These are phyloP conservation scores for Gossypium schwendimanii DNA, from an alignment of 441 rosid genomes.

Conservation along the genomic window DNA sequence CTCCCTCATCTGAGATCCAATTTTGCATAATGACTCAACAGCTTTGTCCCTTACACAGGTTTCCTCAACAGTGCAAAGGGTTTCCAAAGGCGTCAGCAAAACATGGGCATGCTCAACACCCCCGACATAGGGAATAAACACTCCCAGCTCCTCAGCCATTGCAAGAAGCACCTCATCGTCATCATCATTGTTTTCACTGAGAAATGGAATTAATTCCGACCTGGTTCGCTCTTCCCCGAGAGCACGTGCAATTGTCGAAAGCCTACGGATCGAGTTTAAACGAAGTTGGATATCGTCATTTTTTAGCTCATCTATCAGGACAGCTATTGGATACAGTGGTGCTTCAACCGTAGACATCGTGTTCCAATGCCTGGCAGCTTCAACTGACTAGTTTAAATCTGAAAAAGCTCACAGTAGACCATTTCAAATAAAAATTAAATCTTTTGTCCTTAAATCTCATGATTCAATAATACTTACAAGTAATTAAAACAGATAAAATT, in stretches of 20 bases:
- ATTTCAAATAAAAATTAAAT: neutral
- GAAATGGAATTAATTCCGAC: slow-evolving; percentile 79
- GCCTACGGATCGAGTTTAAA: slow-evolving; percentile 68
- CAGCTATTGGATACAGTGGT: slow-evolving; percentile 78
- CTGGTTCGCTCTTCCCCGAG: slow-evolving; percentile 87
- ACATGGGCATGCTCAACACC: slow-evolving; percentile 75
- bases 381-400: neutral
- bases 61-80: slow-evolving; percentile 74
- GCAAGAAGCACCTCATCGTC: slow-evolving; percentile 91
- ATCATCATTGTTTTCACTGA: slow-evolving; percentile 86
- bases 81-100: slow-evolving; percentile 73
- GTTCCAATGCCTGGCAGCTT: neutral
- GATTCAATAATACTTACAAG: neutral
- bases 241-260: slow-evolving; percentile 86
- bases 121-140: slow-evolving; percentile 75
- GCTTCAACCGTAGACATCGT: slow-evolving; percentile 69
- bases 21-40: slow-evolving; percentile 72
- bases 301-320: slow-evolving; percentile 76
- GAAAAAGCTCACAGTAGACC: neutral
- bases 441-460: slow-evolving; percentile 10
- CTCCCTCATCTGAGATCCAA: slow-evolving; percentile 86
- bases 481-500: neutral
- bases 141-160: slow-evolving; percentile 85
- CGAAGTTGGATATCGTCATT: slow-evolving; percentile 87
- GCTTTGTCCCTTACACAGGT: slow-evolving; percentile 85